A percentile compares a stretch with the other conserved stretches of the same genome.
Evolutionary conservation across 2,329 filamentous ascomycete genomes (phyloP).

Genomic region (Fusarium dlaminii): DNA sequence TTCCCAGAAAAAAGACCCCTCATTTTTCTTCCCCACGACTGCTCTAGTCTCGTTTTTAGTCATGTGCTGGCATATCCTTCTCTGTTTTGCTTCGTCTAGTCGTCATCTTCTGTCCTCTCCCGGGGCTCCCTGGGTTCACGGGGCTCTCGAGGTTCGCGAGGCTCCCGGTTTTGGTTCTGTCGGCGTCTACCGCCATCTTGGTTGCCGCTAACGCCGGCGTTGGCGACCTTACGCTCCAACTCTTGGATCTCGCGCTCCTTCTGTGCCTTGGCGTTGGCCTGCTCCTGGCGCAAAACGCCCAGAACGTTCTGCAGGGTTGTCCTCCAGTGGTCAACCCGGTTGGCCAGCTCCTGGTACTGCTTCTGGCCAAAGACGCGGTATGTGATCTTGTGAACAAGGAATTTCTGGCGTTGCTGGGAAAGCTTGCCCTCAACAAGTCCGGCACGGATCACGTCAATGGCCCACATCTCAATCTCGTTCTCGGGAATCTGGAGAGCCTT

Average conservation of each 20-base stretch:
- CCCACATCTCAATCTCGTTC: constrained; percentile 96
- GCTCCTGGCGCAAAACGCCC: constrained; percentile 79
- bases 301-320: constrained; percentile 82
- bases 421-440: constrained; percentile 96
- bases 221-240: constrained; percentile 72
- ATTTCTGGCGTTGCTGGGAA: constrained; percentile 89
- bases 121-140: constrained; percentile 35
- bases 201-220: constrained; percentile 49
- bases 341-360: constrained; percentile 96
- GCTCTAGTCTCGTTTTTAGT: constrained; percentile 32
- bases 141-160: constrained; percentile 21
- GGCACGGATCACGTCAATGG: constrained; percentile 96
- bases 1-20: constrained; percentile 32
- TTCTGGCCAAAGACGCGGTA: constrained; percentile 98
- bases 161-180: constrained; percentile 37
- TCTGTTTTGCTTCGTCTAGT: constrained; percentile 50
- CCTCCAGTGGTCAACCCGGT: constrained; percentile 90
- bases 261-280: constrained; percentile 79
- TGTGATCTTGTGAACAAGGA: constrained; percentile 94
- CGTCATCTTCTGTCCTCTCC: constrained; percentile 65
- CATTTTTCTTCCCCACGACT: constrained; percentile 26
- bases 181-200: constrained; percentile 49
- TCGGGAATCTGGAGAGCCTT: constrained; percentile 83
- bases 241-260: constrained; percentile 81
- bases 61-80: constrained; percentile 20